These are phyloP conservation scores for Cercophora samala DNA, from an alignment of 495 filamentous ascomycete genomes.

Conservation along the genomic window DNA sequence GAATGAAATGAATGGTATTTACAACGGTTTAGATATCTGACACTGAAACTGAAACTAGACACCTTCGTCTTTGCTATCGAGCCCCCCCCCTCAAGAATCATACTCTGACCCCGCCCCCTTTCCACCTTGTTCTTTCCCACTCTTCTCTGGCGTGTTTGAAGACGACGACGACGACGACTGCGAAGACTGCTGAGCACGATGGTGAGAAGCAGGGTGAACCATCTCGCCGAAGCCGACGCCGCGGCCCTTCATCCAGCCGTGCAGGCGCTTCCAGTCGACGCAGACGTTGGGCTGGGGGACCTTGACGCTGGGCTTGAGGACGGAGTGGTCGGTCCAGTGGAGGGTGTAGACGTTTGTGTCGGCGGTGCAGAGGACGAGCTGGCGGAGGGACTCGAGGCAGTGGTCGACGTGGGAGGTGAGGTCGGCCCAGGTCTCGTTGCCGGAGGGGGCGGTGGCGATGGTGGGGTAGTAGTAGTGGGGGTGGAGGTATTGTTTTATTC, in stretches of 20 bases:
- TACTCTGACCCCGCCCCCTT: no score
- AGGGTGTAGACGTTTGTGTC: slow-evolving; percentile 23
- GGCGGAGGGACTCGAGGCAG: slow-evolving; percentile 24
- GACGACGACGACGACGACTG: no score
- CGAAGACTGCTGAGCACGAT: no score
- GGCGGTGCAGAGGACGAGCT: slow-evolving; percentile 18
- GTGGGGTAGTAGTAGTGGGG: slow-evolving; percentile 21
- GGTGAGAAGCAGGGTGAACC: slow-evolving; percentile 5
- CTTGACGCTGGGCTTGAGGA: slow-evolving; percentile 16
- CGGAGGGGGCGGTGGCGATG: background rate
- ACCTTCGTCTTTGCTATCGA: no score
- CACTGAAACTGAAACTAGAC: no score
- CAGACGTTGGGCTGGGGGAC: slow-evolving; percentile 30
- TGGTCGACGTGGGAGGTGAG: slow-evolving; percentile 23
- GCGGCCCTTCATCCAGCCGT: slow-evolving; percentile 29
- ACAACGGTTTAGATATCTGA: no score
- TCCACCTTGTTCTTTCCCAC: no score
- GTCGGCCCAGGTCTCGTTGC: slow-evolving; percentile 19
- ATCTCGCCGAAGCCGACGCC: slow-evolving; percentile 25
- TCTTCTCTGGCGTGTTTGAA: no score
- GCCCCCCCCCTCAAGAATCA: no score
- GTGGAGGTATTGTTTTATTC: slow-evolving; percentile 29
- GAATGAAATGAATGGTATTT: no score
- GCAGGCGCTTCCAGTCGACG: slow-evolving; percentile 33
- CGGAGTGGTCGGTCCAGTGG: slow-evolving; percentile 20